phyloP scores from a whole-genome alignment of 192 early-diverging fungal genomes.

The Podila clonocystis region DNA sequence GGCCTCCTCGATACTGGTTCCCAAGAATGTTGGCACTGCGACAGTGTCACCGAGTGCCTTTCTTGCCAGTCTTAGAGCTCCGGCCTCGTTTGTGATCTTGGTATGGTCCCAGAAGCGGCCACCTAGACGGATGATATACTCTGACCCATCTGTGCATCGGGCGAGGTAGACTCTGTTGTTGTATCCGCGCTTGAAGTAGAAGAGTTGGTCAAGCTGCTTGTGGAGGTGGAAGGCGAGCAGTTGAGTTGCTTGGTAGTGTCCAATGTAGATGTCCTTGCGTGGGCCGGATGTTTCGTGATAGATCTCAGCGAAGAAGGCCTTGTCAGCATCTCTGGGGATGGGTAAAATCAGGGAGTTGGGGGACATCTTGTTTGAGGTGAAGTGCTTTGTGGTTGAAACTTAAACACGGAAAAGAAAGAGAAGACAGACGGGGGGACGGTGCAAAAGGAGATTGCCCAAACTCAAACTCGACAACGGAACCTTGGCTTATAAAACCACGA shows the following conservation, averaged over 20 bases:
- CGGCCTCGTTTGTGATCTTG: slow-evolving; percentile 41
- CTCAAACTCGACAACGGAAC: too few relatives aligned
- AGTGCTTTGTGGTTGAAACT: background rate
- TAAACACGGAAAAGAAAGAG: background rate
- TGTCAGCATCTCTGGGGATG: slow-evolving; percentile 5
- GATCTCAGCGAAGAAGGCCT: slow-evolving; percentile 10
- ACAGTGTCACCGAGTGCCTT: slow-evolving; percentile 5
- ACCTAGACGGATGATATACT: slow-evolving; percentile 43
- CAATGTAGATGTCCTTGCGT: slow-evolving; percentile 24
- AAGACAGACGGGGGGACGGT: background rate
- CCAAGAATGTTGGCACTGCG: slow-evolving; percentile 19
- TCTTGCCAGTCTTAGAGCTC: slow-evolving; percentile 19
- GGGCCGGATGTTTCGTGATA: slow-evolving; percentile 25
- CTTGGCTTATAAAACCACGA: too few relatives aligned
- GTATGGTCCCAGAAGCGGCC: slow-evolving; percentile 48
- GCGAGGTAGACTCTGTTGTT: slow-evolving; percentile 50
- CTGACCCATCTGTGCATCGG: slow-evolving; percentile 21
- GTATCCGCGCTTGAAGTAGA: slow-evolving; percentile 36
- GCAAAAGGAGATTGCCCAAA: background rate
- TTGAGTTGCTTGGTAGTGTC: slow-evolving; percentile 16
- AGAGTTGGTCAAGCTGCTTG: slow-evolving; percentile 22
- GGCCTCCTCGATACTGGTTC: slow-evolving; percentile 38
- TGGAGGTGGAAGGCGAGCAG: slow-evolving; percentile 30
- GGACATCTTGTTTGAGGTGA: background rate
- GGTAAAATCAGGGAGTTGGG: background rate